Base-by-base conservation (phyloP, 495 filamentous ascomycete genomes). In the Geoglossum glabrum region DNA sequence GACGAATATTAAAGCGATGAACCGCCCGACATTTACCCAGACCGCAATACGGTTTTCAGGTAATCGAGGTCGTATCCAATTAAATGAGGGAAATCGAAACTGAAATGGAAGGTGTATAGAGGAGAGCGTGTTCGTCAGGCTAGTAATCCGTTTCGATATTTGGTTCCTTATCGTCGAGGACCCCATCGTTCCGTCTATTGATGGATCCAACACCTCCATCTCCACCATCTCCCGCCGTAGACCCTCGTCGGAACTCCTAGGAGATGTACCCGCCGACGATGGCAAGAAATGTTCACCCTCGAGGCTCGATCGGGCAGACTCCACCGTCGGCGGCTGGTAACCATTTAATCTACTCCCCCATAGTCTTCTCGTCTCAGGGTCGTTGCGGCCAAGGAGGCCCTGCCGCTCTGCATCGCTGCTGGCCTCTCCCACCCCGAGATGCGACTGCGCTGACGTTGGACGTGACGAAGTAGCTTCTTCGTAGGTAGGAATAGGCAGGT, bases 401-500 rank as follows among this genome's bases (percentile, higher is more conserved):
- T 83, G 77, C 69, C 80, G 72, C 69, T 85, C 81, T 34, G 76
- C 71, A 66, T 81, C 74, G 63, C 77, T 74, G 65, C 75, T 76
- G 52, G 72, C 70, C 62, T 79, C 70, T 51, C 68, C 65, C 11
- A 72, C 65, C 59, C 72, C 76, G 34, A 84, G 75, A 60, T 83
- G 77, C 3, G 80, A 81, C 61, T 79, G 79, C 50, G 79, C 79
- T 43, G 82, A 83, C 40, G 72, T 70, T 19, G 80, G 75, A 47
- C 75, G 77, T 25, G 77, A 80, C 36, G 74, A 77, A 58, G 71
- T 81, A 56, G 92, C 89, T 73, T 98, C 92, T 68, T 96, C 90
- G 75, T 98, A 98, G 40, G 84, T 82, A 9, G 90, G 90, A 69
- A 97, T 95, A 21, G 92, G 90, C 57, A 87, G 76, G 54, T 76